Conservation (phyloP, 208 protist genomes). For the Leishmania martiniquensis region DNA sequence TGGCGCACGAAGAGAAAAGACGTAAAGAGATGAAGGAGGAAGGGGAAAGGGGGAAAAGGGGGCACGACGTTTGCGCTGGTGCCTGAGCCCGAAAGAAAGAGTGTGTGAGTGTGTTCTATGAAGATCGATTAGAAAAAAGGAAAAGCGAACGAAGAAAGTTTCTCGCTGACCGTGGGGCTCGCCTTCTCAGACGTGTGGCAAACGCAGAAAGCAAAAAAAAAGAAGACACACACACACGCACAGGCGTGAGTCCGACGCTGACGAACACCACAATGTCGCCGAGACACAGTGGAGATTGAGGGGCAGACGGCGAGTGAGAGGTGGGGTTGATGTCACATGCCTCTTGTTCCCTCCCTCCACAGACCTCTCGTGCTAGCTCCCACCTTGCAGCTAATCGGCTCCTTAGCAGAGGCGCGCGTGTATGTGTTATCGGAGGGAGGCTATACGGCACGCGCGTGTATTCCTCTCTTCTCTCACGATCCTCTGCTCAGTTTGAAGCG, state of each 20-base stretch:
- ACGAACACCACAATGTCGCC: background rate
- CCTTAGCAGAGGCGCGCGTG: background rate
- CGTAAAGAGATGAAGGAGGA: background rate
- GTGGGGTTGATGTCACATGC: background rate
- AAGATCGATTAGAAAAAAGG: background rate
- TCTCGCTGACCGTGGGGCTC: background rate
- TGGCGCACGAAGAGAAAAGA: constrained; percentile 6
- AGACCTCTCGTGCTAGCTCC: background rate
- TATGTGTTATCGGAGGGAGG: background rate
- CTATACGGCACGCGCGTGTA: background rate
- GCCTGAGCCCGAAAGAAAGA: background rate
- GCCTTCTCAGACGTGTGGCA: background rate
- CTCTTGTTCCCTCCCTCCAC: background rate
- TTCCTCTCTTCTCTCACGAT: background rate
- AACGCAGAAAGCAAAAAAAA: background rate
- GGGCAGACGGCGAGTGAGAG: background rate
- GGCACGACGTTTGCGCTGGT: background rate
- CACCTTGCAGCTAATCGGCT: background rate
- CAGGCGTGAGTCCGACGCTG: background rate
- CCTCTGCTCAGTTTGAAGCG: background rate
- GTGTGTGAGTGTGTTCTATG: constrained; percentile 4
- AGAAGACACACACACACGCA: background rate
- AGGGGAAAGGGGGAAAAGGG: constrained; percentile 1
- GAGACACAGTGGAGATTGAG: background rate
- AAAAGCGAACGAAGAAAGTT: background rate